A percentile compares a stretch with the other conserved stretches of the same genome.
Evolutionary conservation across 2,329 filamentous ascomycete species (phyloP).

Genomic region (Neoarthrinium moseri): DNA sequence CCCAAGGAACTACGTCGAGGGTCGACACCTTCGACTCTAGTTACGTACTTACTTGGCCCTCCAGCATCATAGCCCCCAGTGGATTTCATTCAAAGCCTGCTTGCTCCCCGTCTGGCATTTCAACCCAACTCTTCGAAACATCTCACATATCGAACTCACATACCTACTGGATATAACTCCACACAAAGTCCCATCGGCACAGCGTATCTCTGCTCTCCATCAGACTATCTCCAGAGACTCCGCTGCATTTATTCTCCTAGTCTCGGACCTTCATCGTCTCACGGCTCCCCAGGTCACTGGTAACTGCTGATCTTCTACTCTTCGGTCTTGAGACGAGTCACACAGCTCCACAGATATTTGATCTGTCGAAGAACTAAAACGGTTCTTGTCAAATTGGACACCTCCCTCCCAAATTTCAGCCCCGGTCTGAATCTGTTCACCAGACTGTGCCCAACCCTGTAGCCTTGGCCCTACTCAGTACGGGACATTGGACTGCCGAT

Average conservation of each 20-base stretch:
- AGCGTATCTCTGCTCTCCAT: too few species aligned
- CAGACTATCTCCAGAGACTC: neutral
- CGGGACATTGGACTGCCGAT: conserved; percentile 55
- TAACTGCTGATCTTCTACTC: conserved; percentile 32
- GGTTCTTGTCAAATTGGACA: conserved; percentile 32
- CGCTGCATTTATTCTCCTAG: conserved; percentile 11
- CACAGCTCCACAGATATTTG: conserved; percentile 32
- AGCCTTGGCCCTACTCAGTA: conserved; percentile 43
- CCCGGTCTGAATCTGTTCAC: conserved; percentile 26
- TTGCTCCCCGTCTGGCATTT: conserved; percentile 14
- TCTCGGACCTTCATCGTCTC: conserved; percentile 13
- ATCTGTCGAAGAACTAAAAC: conserved; percentile 31
- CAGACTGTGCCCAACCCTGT: conserved; percentile 39
- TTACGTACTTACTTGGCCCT: conserved; percentile 25
- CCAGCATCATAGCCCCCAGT: conserved; percentile 23
- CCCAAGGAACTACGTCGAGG: neutral
- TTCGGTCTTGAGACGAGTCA: conserved; percentile 36
- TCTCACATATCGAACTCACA: too few species aligned
- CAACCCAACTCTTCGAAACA: conserved; percentile 12
- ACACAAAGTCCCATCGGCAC: too few species aligned
- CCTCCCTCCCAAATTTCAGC: conserved; percentile 28
- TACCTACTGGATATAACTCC: too few species aligned
- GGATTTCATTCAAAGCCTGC: conserved; percentile 24
- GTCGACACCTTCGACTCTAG: conserved; percentile 1
- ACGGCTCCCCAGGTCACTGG: conserved; percentile 26